These are phyloP conservation scores for Gyromitra esculenta DNA, from an alignment of 2,329 filamentous ascomycete species.

Conservation along the genomic window DNA sequence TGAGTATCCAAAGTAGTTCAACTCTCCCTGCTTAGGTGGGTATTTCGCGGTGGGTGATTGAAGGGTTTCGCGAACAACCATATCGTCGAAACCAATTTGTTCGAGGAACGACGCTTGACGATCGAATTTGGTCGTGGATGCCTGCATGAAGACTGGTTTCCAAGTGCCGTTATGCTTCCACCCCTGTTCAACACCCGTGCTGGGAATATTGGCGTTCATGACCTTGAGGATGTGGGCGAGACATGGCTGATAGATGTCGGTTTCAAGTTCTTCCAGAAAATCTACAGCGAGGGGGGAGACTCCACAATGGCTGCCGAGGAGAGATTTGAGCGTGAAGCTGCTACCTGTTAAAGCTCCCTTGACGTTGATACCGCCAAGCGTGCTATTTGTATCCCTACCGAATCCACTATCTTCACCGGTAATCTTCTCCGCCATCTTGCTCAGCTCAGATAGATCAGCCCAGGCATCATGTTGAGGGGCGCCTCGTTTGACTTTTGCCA, in stretches of 20 bases:
- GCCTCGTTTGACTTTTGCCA: constrained; percentile 40
- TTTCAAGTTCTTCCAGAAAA: constrained; percentile 60
- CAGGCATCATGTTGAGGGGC: constrained; percentile 29
- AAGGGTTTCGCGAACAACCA: constrained; percentile 59
- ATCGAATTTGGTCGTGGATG: constrained; percentile 61
- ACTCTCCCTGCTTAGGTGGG: constrained; percentile 57
- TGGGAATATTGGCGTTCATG: constrained; percentile 59
- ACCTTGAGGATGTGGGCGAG: constrained; percentile 60
- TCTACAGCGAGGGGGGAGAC: constrained; percentile 62
- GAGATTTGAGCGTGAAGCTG: constrained; percentile 61
- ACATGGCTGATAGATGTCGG: constrained; percentile 62
- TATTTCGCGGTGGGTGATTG: constrained; percentile 58
- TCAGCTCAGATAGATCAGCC: constrained; percentile 58
- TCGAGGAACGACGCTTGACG: constrained; percentile 59
- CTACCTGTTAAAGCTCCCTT: constrained; percentile 61
- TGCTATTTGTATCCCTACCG: constrained; percentile 57
- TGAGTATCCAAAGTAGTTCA: constrained; percentile 63
- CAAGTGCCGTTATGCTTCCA: constrained; percentile 56
- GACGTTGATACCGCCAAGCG: constrained; percentile 60
- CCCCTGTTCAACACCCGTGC: constrained; percentile 24
- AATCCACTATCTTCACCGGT: constrained; percentile 60
- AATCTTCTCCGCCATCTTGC: constrained; percentile 59
- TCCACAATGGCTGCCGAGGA: constrained; percentile 61
- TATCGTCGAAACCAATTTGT: constrained; percentile 60
- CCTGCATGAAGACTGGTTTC: constrained; percentile 61